Conservation (phyloP, 108 stramenopile genomes). For the Chaetoceros muelleri region DNA sequence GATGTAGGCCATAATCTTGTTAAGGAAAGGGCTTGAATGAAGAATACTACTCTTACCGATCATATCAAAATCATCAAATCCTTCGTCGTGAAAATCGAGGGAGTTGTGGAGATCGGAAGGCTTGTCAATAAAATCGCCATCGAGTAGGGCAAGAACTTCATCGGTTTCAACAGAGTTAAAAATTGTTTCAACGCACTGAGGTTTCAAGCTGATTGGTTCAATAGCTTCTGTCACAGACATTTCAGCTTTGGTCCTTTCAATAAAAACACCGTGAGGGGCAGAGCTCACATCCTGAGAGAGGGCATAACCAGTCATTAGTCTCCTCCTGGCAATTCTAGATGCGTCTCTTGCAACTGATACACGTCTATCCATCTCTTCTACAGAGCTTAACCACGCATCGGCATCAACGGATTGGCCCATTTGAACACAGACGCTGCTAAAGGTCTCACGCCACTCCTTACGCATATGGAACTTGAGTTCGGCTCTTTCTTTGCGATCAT, state of each 20-base stretch:
- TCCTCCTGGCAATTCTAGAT: slow-evolving; percentile 48
- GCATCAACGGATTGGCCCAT: slow-evolving; percentile 59
- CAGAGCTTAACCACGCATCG: slow-evolving; percentile 53
- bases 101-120: slow-evolving; percentile 1
- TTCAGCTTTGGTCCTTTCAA: slow-evolving; percentile 28
- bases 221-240: background rate
- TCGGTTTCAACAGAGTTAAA: slow-evolving; percentile 4
- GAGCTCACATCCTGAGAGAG: slow-evolving; percentile 46
- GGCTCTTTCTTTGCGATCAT: slow-evolving; percentile 52
- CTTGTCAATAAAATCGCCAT: background rate
- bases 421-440: slow-evolving; percentile 42
- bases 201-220: background rate
- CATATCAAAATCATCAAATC: slow-evolving; percentile 11
- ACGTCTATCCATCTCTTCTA: slow-evolving; percentile 70
- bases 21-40: slow-evolving; percentile 63
- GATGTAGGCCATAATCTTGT: slow-evolving; percentile 50
- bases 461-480: slow-evolving; percentile 83
- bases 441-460: slow-evolving; percentile 78
- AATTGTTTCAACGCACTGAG: background rate
- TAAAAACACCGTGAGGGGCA: slow-evolving; percentile 58
- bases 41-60: slow-evolving; percentile 10
- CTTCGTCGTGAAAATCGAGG: background rate
- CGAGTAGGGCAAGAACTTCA: slow-evolving; percentile 8
- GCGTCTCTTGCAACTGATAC: slow-evolving; percentile 61
- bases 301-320: slow-evolving; percentile 75